Conservation (phyloP, 2,329 filamentous ascomycete genomes). For the Helminthosporium solani region DNA sequence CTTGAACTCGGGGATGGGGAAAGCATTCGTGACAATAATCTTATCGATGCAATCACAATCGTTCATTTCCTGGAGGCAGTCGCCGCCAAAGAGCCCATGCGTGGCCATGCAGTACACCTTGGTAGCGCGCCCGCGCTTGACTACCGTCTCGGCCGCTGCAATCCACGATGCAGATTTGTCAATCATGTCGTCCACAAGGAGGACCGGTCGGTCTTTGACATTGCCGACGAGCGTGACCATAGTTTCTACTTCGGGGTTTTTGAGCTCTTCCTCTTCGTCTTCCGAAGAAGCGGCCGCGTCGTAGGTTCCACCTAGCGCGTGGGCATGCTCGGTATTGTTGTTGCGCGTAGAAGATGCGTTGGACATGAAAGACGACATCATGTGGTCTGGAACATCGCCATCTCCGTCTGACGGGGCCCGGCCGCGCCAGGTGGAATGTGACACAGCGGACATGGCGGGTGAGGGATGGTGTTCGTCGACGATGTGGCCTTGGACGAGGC, state of each 20-base stretch:
- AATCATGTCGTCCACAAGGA: constrained; percentile 99
- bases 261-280: constrained; percentile 88
- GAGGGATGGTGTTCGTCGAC: constrained; percentile 92
- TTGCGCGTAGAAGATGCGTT: constrained; percentile 66
- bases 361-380: constrained; percentile 80
- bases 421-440: constrained; percentile 54
- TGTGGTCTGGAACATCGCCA: constrained; percentile 69
- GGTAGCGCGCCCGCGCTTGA: constrained; percentile 86
- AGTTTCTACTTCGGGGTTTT: constrained; percentile 79
- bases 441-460: constrained; percentile 65
- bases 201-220: constrained; percentile 81
- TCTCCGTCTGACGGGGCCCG: constrained; percentile 50
- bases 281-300: constrained; percentile 83
- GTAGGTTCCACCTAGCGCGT: constrained; percentile 77
- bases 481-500: constrained; percentile 89
- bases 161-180: constrained; percentile 98
- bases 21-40: constrained; percentile 96
- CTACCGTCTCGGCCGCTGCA: constrained; percentile 91
- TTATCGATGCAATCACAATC: constrained; percentile 89
- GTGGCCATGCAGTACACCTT: constrained; percentile 98
- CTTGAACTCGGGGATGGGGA: constrained; percentile 80
- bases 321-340: constrained; percentile 54
- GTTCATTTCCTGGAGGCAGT: constrained; percentile 86
- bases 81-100: constrained; percentile 88
- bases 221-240: constrained; percentile 98